Evolutionary conservation across 2,329 filamentous ascomycete genomes (phyloP), one percentile per base, ranked within the genome.

Genomic region (Colletotrichum acutatum): DNA sequence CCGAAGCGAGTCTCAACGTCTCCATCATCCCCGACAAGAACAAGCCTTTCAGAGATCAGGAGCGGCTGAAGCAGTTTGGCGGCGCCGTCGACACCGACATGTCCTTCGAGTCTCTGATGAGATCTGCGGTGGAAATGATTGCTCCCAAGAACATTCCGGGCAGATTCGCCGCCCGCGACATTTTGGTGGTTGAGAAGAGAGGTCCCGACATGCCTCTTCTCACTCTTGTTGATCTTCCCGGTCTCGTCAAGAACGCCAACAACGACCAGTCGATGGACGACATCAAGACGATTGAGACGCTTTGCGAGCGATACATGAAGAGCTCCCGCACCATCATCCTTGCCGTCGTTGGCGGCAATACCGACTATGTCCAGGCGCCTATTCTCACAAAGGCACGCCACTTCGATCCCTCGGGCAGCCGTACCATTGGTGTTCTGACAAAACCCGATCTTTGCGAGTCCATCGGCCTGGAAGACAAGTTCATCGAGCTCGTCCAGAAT

Each of bases 221-320:
- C 56, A 92, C 89, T 0, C 83, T 92, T 1, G 89, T 92, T 8
- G 90, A 92, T 78, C 82, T 92, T 42, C 90, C 90, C 0, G 90
- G 90, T 1, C 80, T 92, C 1, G 87, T 91, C 32, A 83, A 85
- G 37, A 86, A 89, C 9, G 85, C 85, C 75, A 89, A 87, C 74
- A 83, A 84, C 34, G 84, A 88, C 66, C 88, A 90, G 77, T 88
- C 86, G 1, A 82, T 85, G 34, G 81, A 84, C 26, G 89, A 90
- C 56, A 88, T 88, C 67, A 81, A 84, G 72, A 86, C 88, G 2
- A 88, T 90, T 61, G 85, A 88, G 34, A 75, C 82, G 0, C 80
- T 91, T 2, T 87, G 86, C 12, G 86, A 88, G 8, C 83, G 83
- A 32, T 90, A 89, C 79, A 89, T 89, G 87, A 88, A 87, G 81